These are phyloP conservation scores for Xylaria sp. DNA, from an alignment of 2,329 filamentous ascomycete genomes.

Conservation along the genomic window DNA sequence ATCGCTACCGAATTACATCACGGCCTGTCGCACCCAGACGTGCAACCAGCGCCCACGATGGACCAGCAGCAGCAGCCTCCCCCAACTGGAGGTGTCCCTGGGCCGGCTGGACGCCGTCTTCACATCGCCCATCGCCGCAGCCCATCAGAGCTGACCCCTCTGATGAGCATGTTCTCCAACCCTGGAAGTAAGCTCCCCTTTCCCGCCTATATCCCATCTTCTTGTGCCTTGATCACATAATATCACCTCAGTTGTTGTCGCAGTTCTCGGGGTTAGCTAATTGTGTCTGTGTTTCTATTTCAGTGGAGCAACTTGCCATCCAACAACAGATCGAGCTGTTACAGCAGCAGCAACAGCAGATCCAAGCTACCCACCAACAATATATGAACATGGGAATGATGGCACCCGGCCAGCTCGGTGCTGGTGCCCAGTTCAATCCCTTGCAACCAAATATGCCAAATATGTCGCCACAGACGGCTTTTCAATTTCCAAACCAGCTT, in stretches of 20 bases:
- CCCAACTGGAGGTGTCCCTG: conserved; percentile 67
- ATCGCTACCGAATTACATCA: conserved; percentile 26
- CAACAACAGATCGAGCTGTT: conserved; percentile 98
- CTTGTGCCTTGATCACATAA: conserved; percentile 12
- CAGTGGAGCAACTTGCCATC: conserved; percentile 97
- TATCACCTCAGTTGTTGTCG: conserved; percentile 30
- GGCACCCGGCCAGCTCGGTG: conserved; percentile 82
- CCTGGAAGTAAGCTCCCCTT: conserved; percentile 65
- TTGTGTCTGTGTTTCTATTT: conserved; percentile 40
- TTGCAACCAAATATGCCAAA: conserved; percentile 83
- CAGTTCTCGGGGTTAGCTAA: conserved; percentile 34
- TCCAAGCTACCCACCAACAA: conserved; percentile 95
- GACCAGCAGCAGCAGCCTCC: conserved; percentile 67
- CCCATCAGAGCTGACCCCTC: conserved; percentile 94
- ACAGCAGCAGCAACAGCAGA: conserved; percentile 97
- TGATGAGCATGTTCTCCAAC: conserved; percentile 90
- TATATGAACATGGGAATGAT: conserved; percentile 98
- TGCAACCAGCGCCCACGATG: conserved; percentile 63
- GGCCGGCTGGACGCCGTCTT: conserved; percentile 86
- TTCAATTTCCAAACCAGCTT: conserved; percentile 87
- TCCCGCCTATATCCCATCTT: not conserved
- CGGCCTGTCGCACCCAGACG: conserved; percentile 59
- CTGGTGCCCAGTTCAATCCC: conserved; percentile 77
- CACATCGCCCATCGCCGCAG: conserved; percentile 98
- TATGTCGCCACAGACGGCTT: conserved; percentile 80